Evolutionary conservation across 140 eudicot genomes (phyloP), one percentile per base, ranked within the genome.

Genomic region (Ambrosia hybrid): DNA sequence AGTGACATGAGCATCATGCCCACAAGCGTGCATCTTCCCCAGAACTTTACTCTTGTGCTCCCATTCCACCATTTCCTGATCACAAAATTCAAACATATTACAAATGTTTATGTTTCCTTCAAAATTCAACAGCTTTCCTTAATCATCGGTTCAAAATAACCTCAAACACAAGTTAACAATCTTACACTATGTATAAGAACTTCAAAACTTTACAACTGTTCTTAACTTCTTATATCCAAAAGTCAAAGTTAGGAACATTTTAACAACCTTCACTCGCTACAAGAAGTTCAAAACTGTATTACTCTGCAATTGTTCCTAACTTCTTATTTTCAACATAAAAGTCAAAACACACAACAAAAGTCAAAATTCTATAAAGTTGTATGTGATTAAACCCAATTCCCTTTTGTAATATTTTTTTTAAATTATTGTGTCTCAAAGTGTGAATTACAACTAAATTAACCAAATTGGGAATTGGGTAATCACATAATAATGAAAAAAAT

Each of bases 151-250:
- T 43, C 51, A n/a, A 36, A 33, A 65, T 34, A 67, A 67, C 51
- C 61, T 57, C 58, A 75, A 49, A 75, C 5, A 65, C 57, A 41
- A 45, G 37, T n/a, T n/a, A 56, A 46, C 15, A 68, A 10, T 68
- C 11, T 7, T 57, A 67, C 37, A 30, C 17, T 63, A 51, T 55
- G 12, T 15, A 52, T 9, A 60, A 4, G 15, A 38, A 38, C 6
- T 38, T 65, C 65, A n/a, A 74, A 51, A 62, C 10, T 17, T 37
- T 57, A 21, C 60, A 76, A 13, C 71, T 48, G 37, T 59, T 49
- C 70, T 16, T 49, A 63, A 15, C 51, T 51, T 45, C 37, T 4
- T 46, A 36, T 0, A 11, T n/a, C 36, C 64, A 58, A 67, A 53
- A 26, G 67, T 51, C 30, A 9, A 33, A 53, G 14, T 76, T 59